phyloP scores from a whole-genome alignment of 2,329 filamentous ascomycete genomes.

The Colletotrichum sp. region DNA sequence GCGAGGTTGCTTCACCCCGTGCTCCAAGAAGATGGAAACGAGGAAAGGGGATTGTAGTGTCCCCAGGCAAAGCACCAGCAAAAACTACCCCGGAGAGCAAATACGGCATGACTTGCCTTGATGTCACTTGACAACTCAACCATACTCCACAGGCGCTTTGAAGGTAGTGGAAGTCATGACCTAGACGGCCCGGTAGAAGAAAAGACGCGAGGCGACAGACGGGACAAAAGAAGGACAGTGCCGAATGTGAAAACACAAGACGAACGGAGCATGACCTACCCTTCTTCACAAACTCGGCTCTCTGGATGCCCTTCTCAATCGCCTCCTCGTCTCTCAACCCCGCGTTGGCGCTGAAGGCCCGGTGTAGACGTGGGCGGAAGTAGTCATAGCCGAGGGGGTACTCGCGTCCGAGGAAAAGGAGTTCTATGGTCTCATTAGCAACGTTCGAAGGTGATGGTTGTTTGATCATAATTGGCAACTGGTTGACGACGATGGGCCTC shows the following conservation, averaged over 20 bases:
- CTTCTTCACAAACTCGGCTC: conserved; percentile 90
- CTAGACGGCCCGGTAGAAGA: background rate
- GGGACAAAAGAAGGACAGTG: background rate
- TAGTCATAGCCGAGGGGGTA: conserved; percentile 86
- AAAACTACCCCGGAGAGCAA: too few species aligned
- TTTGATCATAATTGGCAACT: background rate
- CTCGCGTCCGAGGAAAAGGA: conserved; percentile 82
- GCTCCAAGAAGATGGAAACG: background rate
- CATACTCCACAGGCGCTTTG: background rate
- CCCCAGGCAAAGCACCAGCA: background rate
- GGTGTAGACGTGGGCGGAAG: conserved; percentile 81
- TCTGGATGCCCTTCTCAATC: conserved; percentile 76
- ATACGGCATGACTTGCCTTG: too few species aligned
- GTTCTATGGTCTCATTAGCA: conserved; percentile 58
- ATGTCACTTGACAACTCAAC: background rate
- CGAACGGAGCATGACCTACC: conserved; percentile 53
- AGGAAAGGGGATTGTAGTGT: background rate
- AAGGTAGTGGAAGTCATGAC: background rate
- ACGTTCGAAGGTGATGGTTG: background rate
- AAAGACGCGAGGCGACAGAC: background rate
- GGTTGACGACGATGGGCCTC: background rate
- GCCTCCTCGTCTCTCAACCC: conserved; percentile 72
- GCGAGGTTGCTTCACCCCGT: background rate
- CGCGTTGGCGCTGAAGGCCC: conserved; percentile 81
- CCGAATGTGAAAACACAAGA: background rate